Evolutionary conservation across 2,329 filamentous ascomycete species (phyloP), one percentile per base, ranked within the genome.

Genomic region (Fusarium sambucinum): DNA sequence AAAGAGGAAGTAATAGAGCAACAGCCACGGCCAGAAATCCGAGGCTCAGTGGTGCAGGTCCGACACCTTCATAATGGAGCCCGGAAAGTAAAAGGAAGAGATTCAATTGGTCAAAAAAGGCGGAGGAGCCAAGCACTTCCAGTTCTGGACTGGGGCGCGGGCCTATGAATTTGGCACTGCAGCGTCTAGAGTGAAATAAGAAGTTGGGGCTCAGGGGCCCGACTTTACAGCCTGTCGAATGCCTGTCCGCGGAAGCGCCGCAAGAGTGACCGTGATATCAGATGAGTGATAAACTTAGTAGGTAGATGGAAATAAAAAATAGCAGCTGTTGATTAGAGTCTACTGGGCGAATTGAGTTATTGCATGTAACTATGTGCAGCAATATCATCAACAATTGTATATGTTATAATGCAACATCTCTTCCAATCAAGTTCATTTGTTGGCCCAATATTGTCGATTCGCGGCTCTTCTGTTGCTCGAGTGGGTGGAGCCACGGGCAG

Each of bases 11-110:
- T 55, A 48, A 61, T 69, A 68, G 54, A 41, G 55, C 23, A 71
- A 56, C 63, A 63, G 55, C 59, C 45, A 68, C 62, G 59, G 59
- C 61, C 67, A 65, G 51, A 60, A 68, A 62, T 59, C 68, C 67
- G 59, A 71, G 60, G 64, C 55, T 55, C 66, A 71, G 54, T 52
- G 40, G 52, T 69, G 56, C 57, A 70, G 57, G 57, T 46, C 59
- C 50, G 32, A 65, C 54, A 61, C 59, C 59, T 56, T 57, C 35
- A 57, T 45, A 53, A 68, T 69, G 66, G 66, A 69, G 64, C 61
- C 65, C 66, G 61, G 63, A 68, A 59, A 57, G 51, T n/a, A 27
- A 46, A 62, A 27, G 7, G 53, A 45, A 42, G 42, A 27, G 30
- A 8, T 44, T 8, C 56, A 30, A 71, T 71, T 71, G 69, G 69